These are phyloP conservation scores for Cornus suecica DNA, from an alignment of 148 eudicot genomes.

Conservation along the genomic window DNA sequence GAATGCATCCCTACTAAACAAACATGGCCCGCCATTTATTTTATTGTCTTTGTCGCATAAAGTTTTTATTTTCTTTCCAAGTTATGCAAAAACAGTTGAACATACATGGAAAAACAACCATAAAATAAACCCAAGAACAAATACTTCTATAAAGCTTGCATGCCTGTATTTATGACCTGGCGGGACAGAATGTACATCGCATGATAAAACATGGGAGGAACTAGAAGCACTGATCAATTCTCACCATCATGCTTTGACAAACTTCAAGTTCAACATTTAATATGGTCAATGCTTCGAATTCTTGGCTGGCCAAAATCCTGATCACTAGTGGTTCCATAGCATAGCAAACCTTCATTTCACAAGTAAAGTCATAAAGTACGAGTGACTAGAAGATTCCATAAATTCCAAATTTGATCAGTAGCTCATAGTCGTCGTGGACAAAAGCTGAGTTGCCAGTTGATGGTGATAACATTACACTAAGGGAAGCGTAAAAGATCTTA, in stretches of 20 bases:
- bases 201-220: background rate
- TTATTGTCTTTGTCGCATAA: background rate
- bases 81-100: background rate
- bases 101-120: background rate
- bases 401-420: slow-evolving; percentile 1
- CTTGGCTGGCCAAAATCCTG: background rate
- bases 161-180: background rate
- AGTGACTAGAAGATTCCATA: background rate
- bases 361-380: background rate
- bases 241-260: background rate
- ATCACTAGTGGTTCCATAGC: background rate
- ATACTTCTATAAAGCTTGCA: background rate
- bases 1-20: background rate
- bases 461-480: background rate
- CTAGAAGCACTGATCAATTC: background rate
- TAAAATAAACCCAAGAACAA: background rate
- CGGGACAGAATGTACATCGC: slow-evolving; percentile 4
- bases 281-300: background rate
- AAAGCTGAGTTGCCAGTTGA: background rate
- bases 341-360: background rate
- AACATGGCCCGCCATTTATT: background rate
- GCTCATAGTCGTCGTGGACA: background rate
- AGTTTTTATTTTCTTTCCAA: background rate
- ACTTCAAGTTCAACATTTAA: background rate
- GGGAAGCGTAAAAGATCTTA: background rate